Evolutionary conservation across 352 stramenopile genomes (phyloP).

Genomic region (Phytophthora sansomeana): DNA sequence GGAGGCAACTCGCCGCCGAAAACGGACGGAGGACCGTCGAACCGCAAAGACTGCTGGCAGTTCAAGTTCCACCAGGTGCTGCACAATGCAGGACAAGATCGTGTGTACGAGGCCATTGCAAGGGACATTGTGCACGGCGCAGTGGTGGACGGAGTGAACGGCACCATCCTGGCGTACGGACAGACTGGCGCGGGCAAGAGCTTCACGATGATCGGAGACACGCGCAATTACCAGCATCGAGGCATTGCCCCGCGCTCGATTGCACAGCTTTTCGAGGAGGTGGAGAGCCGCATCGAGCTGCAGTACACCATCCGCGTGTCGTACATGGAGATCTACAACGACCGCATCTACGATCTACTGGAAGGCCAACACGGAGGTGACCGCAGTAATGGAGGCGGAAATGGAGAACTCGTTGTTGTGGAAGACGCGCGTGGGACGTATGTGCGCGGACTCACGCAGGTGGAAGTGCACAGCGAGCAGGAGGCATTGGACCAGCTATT

Average conservation of each 20-base stretch:
- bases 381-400: conserved; percentile 14
- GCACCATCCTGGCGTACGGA: conserved; percentile 90
- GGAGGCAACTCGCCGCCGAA: conserved; percentile 37
- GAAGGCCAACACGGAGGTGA: conserved; percentile 35
- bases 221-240: conserved; percentile 91
- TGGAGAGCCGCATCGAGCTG: conserved; percentile 91
- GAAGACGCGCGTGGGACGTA: conserved; percentile 86
- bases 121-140: conserved; percentile 89
- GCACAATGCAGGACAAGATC: conserved; percentile 92
- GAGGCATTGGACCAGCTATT: conserved; percentile 94
- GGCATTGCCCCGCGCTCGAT: conserved; percentile 90
- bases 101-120: conserved; percentile 91
- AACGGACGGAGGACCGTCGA: conserved; percentile 51
- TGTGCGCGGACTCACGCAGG: conserved; percentile 89
- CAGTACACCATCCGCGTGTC: conserved; percentile 89
- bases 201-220: conserved; percentile 94
- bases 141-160: conserved; percentile 90
- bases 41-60: conserved; percentile 85
- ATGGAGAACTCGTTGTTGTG: conserved; percentile 81
- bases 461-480: conserved; percentile 81
- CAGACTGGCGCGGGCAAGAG: conserved; percentile 92
- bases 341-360: conserved; percentile 94
- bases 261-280: conserved; percentile 90
- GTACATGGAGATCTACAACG: conserved; percentile 98
- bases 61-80: conserved; percentile 95